These are phyloP conservation scores for Isabelozyma rhagii DNA, from an alignment of 805 yeast genomes.

Conservation along the genomic window DNA sequence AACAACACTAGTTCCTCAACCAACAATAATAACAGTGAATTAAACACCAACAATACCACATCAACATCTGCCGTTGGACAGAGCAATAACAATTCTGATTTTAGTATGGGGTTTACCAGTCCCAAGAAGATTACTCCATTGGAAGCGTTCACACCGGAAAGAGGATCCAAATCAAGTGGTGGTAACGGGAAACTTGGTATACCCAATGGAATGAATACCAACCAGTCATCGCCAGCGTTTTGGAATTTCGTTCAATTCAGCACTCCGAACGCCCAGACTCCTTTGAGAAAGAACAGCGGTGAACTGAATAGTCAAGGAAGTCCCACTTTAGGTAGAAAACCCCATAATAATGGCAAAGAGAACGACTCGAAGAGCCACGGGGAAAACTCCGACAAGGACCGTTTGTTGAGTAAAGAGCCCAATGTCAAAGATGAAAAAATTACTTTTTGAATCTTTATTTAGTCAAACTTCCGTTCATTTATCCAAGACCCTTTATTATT, in stretches of 20 bases:
- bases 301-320: slow-evolving; percentile 37
- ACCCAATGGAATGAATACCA: slow-evolving; percentile 32
- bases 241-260: slow-evolving; percentile 88
- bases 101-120: slow-evolving; percentile 36
- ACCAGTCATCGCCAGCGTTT: slow-evolving; percentile 80
- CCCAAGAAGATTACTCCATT: slow-evolving; percentile 41
- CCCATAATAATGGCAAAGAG: slow-evolving; percentile 3
- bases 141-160: slow-evolving; percentile 44
- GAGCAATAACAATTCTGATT: slow-evolving; percentile 23
- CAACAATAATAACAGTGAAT: slow-evolving; percentile 8
- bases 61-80: slow-evolving; percentile 14
- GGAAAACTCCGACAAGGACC: background rate
- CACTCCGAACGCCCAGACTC: slow-evolving; percentile 45
- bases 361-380: slow-evolving; percentile 3
- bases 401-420: background rate
- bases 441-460: background rate
- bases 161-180: slow-evolving; percentile 30
- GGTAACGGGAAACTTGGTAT: slow-evolving; percentile 17
- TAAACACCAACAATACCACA: slow-evolving; percentile 9
- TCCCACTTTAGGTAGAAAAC: slow-evolving; percentile 35
- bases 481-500: background rate
- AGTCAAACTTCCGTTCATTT: background rate
- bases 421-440: slow-evolving; percentile 1
- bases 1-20: slow-evolving; percentile 2
- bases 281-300: slow-evolving; percentile 36